Base-by-base conservation (phyloP, 176 grass and related monocot species). In the Paspalum notatum region DNA sequence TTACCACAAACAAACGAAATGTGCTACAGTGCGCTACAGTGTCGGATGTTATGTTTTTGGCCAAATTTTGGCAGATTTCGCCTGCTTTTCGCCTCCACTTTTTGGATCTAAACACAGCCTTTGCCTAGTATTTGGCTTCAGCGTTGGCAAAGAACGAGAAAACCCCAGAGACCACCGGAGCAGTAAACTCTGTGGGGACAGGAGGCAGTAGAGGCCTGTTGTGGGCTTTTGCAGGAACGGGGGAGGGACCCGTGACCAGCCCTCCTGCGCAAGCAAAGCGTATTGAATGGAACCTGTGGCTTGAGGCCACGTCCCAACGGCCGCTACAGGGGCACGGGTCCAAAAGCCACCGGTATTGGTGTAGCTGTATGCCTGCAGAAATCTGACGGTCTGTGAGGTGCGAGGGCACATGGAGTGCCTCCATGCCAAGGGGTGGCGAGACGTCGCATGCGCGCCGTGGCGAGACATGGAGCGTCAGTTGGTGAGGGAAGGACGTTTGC, bases 391-490 rank as follows among this genome's bases (percentile, higher is more conserved):
- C 32, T 32, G 32, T 32, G 32, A 32, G 32, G 32, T 27, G 52
- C 1, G 69, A 43, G 61, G 78, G 32, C 85, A 82, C 85, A 76
- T 82, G 85, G 9, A 7, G 54, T 82, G 85, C 44, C 55, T 52
- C 77, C 70, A 60, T 3, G 9, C 18, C 32, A 0, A 13, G 18
- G 37, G 74, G 58, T 22, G 21, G 32, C 43, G 45, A 61, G 17
- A 61, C 87, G 77, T 81, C 82, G 54, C 10, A 4, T 84, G 40
- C 18, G 40, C 56, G 32, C 16, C 6, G 52, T 62, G 8, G 64
- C 43, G 65, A 18, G 81, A 85, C 77, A n/a, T n/a, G n/a, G n/a
- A n/a, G n/a, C n/a, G n/a, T n/a, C n/a, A n/a, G n/a, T n/a, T n/a
- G n/a, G n/a, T 9, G 66, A n/a, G 21, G 21, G 25, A 5, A 70